phyloP scores from a whole-genome alignment of 179 eudicot species.

The Beta macrorhiza region DNA sequence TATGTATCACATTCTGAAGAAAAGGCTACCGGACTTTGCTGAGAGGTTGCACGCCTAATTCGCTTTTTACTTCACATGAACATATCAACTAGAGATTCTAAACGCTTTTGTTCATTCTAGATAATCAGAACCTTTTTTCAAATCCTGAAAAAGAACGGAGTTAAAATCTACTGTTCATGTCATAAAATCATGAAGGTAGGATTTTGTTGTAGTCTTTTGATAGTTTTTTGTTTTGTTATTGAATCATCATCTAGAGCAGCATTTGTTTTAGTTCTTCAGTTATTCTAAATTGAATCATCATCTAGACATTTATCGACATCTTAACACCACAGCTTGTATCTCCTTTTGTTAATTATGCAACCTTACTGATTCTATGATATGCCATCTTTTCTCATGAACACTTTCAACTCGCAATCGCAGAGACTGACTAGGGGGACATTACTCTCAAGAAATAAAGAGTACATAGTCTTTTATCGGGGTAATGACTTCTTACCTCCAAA shows the following conservation, averaged over 20 bases:
- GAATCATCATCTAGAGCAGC: neutral
- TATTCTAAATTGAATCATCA: too few relatives aligned
- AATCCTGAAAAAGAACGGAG: neutral
- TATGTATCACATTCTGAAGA: neutral
- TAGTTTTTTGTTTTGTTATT: neutral
- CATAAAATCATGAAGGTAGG: neutral
- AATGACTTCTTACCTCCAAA: slow-evolving; percentile 84
- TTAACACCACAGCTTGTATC: neutral
- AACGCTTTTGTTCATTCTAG: neutral
- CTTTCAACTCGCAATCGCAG: slow-evolving; percentile 43
- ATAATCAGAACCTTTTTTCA: neutral
- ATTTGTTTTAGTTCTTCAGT: too few relatives aligned
- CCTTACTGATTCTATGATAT: neutral
- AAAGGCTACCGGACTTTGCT: neutral
- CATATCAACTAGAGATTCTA: neutral
- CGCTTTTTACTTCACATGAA: neutral
- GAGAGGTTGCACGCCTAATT: neutral
- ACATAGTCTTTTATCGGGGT: slow-evolving; percentile 88
- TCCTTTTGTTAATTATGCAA: neutral
- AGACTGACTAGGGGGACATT: slow-evolving; percentile 85
- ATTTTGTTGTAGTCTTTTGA: neutral
- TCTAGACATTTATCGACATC: neutral
- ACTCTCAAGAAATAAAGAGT: slow-evolving; percentile 88
- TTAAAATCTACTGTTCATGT: neutral
- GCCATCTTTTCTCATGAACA: neutral